Evolutionary conservation across 2,329 filamentous ascomycete genomes (phyloP), one percentile per base, ranked within the genome.

Genomic region (Arthrobotrys sinensis): DNA sequence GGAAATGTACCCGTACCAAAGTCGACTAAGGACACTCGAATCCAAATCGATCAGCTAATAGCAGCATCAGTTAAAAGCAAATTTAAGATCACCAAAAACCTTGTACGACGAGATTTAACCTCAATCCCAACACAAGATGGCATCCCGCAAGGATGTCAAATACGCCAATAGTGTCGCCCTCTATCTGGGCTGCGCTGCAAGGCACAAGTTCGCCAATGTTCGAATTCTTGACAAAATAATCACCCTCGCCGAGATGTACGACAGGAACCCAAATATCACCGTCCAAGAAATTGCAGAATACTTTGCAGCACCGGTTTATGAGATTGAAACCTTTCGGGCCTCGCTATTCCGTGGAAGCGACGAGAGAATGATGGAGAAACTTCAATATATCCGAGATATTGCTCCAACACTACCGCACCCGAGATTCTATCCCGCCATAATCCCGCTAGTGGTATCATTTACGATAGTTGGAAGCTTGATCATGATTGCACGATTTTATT

Each of bases 401-500:
- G 62, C 50, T 2, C 63, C 62, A 4, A 52, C 40, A n/a, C 14
- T 75, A 12, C 70, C 70, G 1, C 70, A 75, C 24, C 70, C 70
- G 24, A 75, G 40, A 43, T 75, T 75, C 21, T 75, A 75, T 46
- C 52, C 52, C 6, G 70, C 70, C 11, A 52, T 75, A 36, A 75
- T 75, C 11, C 70, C 70, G 2, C 28, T 75, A 16, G 70, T 75
- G 4, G 70, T 75, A 14, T 50, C 70, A 16, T 75, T 75, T 55
- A 75, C 70, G 10, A 55, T 75, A 32, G 45, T 75, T 28, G 70
- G 70, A 1, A 75, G 62, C 3, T 55, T 75, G 4, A 48, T 75
- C 14, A 75, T 75, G 70, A 75, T 53, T 12, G 63, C 70, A 36
- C 50, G 70, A 34, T 75, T 75, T 48, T 75, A 75, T 16, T 75